These are phyloP conservation scores for Cicer yamashitae DNA, from an alignment of 306 rosid genomes.

Conservation along the genomic window DNA sequence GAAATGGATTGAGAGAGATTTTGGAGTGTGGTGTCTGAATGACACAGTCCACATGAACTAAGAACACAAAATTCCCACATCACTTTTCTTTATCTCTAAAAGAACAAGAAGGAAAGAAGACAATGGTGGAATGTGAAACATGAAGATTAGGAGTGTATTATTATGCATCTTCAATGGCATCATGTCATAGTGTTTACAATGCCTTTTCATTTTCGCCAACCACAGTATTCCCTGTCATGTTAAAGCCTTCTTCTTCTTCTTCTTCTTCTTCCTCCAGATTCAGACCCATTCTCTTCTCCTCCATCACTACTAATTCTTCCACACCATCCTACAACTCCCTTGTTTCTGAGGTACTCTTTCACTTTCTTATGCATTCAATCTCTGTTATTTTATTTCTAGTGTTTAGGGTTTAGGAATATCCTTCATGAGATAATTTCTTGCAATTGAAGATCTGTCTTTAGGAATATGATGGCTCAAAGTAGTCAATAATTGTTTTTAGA, in stretches of 20 bases:
- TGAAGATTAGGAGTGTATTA: constrained; percentile 55
- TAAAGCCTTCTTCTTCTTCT: constrained; percentile 39
- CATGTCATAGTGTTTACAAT: constrained; percentile 65
- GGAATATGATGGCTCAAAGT: not conserved
- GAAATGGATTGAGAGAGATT: constrained; percentile 51
- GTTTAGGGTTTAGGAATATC: not conserved
- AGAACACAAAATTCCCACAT: constrained; percentile 52
- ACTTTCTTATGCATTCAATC: constrained; percentile 10
- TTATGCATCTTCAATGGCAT: constrained; percentile 91
- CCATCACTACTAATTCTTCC: constrained; percentile 53
- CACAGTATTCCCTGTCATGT: constrained; percentile 38
- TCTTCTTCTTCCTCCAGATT: constrained; percentile 36
- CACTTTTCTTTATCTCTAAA: constrained; percentile 12
- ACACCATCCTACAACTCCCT: constrained; percentile 67
- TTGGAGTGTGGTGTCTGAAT: constrained; percentile 49
- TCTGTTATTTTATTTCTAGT: not conserved
- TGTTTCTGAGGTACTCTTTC: constrained; percentile 73
- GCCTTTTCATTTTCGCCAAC: constrained; percentile 62
- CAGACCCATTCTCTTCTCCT: constrained; percentile 58
- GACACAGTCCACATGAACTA: constrained; percentile 59
- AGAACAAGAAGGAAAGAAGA: constrained; percentile 36
- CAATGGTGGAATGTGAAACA: constrained; percentile 64
- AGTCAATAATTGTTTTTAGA: constrained; percentile 5
- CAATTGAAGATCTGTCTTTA: not conserved
- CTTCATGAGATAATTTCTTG: constrained; percentile 12